phyloP scores from a whole-genome alignment of 306 rosid genomes.

The Gastrolobium bilobum region DNA sequence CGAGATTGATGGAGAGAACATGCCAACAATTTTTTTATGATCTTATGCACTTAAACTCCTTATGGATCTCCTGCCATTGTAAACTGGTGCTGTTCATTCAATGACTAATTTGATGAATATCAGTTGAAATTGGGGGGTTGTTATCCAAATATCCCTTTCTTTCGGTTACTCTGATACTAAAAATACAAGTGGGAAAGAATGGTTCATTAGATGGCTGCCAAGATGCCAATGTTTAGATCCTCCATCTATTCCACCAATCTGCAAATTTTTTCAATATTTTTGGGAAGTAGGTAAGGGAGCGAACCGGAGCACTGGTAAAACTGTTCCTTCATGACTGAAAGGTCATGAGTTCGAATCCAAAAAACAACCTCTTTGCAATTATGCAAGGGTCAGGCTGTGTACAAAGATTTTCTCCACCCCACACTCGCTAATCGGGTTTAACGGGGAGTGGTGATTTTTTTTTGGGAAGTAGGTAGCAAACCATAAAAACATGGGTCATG shows the following conservation, averaged over 20 bases:
- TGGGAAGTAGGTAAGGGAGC: too few relatives aligned
- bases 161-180: neutral
- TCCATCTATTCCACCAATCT: slow-evolving; percentile 1
- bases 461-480: slow-evolving; percentile 1
- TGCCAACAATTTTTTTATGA: neutral
- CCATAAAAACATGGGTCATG: neutral
- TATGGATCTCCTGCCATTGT: slow-evolving; percentile 1
- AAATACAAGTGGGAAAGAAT: neutral
- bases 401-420: too few relatives aligned
- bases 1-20: slow-evolving; percentile 12
- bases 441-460: neutral
- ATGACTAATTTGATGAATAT: neutral
- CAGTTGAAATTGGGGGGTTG: neutral
- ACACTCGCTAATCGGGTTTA: too few relatives aligned
- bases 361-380: too few relatives aligned
- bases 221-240: neutral
- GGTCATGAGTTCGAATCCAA: too few relatives aligned
- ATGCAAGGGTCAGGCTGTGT: too few relatives aligned
- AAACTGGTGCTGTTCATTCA: slow-evolving; percentile 5
- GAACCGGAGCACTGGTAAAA: too few relatives aligned
- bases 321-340: too few relatives aligned
- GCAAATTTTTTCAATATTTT: neutral
- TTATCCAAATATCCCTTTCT: slow-evolving; percentile 13
- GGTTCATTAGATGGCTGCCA: neutral
- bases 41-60: slow-evolving; percentile 1